Conservation (phyloP, 73 alveolate genomes). For the Diophrys sp. region DNA sequence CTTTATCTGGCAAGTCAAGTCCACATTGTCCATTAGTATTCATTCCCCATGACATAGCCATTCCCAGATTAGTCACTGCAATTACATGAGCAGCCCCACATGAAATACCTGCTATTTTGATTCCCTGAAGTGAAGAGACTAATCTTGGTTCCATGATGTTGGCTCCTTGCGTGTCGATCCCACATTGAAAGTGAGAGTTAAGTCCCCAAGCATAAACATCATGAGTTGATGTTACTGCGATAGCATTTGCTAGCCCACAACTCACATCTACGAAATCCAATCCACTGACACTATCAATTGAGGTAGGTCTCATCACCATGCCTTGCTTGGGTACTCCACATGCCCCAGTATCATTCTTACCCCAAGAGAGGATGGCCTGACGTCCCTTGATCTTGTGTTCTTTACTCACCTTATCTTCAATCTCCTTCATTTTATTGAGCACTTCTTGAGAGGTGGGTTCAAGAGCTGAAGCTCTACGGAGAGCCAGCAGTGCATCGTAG, state of each 20-base stretch:
- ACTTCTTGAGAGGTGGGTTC: conserved; percentile 15
- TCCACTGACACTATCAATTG: conserved; percentile 26
- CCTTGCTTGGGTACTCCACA: conserved; percentile 17
- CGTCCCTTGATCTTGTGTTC: conserved; percentile 18
- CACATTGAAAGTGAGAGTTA: conserved; percentile 16
- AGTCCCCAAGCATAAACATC: conserved; percentile 28
- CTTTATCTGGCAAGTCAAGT: conserved; percentile 10
- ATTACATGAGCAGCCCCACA: conserved; percentile 44
- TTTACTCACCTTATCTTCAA: background rate
- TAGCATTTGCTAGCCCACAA: conserved; percentile 12
- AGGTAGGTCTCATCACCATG: background rate
- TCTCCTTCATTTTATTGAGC: background rate
- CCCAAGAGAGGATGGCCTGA: conserved; percentile 14
- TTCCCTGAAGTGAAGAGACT: background rate
- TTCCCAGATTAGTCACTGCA: background rate
- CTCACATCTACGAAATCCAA: conserved; percentile 14
- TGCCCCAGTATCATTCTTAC: conserved; percentile 25
- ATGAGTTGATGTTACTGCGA: conserved; percentile 2
- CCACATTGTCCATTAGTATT: conserved; percentile 40
- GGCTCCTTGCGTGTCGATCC: background rate
- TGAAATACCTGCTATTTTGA: conserved; percentile 12
- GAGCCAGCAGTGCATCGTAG: conserved; percentile 8
- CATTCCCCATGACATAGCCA: conserved; percentile 35
- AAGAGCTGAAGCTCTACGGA: conserved; percentile 21
- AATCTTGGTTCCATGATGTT: background rate